Percentiles rank a stretch among this genome's conserved stretches.
These are phyloP conservation scores for Barbarea vulgaris DNA, from an alignment of 345 rosid genomes.

Conservation along the genomic window DNA sequence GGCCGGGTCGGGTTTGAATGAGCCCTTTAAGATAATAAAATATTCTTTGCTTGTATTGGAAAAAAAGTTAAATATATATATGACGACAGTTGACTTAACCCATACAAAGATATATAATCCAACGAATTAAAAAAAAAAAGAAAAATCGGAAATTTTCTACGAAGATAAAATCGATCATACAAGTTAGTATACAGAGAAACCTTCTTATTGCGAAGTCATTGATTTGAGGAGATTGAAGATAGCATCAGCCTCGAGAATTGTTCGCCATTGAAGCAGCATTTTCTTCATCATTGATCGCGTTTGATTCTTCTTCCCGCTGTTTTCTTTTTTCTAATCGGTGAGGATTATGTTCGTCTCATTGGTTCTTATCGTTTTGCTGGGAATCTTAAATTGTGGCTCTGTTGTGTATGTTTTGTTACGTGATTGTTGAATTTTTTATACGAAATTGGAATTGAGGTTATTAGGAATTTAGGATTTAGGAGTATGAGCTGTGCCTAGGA, in stretches of 20 bases:
- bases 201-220: slow-evolving; percentile 29
- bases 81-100: slow-evolving; percentile 37
- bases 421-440: not conserved
- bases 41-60: slow-evolving; percentile 19
- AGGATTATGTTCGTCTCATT: slow-evolving; percentile 15
- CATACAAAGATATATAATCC: not conserved
- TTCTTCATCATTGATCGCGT: not conserved
- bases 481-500: slow-evolving; percentile 11
- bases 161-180: slow-evolving; percentile 1
- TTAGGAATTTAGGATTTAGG: slow-evolving; percentile 23
- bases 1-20: not conserved
- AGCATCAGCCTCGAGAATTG: slow-evolving; percentile 12
- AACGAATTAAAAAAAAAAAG: not conserved
- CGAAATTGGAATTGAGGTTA: slow-evolving; percentile 21
- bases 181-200: slow-evolving; percentile 18
- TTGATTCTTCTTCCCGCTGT: not conserved
- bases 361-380: slow-evolving; percentile 8
- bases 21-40: slow-evolving; percentile 14
- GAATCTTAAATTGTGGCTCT: not conserved
- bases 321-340: slow-evolving; percentile 23
- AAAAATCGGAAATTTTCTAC: not conserved
- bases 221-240: slow-evolving; percentile 4
- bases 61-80: slow-evolving; percentile 1
- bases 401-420: not conserved
- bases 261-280: slow-evolving; percentile 27